These are phyloP conservation scores for Bruguiera gymnorhiza DNA, from an alignment of 345 rosid species.

Conservation along the genomic window DNA sequence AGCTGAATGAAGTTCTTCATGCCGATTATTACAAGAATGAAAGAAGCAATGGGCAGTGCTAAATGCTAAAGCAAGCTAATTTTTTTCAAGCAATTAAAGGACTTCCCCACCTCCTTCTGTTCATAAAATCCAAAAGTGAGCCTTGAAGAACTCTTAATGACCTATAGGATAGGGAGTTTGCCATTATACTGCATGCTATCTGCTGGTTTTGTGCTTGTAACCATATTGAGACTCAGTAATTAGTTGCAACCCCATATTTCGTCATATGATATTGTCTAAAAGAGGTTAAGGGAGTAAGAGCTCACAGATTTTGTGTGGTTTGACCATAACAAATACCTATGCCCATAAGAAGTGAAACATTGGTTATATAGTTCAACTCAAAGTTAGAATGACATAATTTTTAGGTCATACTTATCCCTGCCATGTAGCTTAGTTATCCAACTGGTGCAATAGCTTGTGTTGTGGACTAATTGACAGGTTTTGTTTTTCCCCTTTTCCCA, in stretches of 20 bases:
- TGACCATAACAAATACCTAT: too few species aligned
- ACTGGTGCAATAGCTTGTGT: neutral
- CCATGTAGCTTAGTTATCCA: neutral
- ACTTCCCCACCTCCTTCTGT: too few species aligned
- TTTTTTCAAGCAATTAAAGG: too few species aligned
- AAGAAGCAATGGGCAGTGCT: slow-evolving; percentile 5
- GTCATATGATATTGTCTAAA: too few species aligned
- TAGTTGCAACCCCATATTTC: too few species aligned
- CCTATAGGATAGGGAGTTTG: neutral
- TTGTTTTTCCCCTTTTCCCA: slow-evolving; percentile 25
- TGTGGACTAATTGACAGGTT: slow-evolving; percentile 4
- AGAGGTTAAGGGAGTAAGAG: too few species aligned
- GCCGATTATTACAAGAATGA: neutral
- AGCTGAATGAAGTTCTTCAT: neutral
- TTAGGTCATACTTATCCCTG: too few species aligned
- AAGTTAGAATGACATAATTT: neutral
- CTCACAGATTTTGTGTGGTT: too few species aligned
- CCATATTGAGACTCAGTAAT: too few species aligned
- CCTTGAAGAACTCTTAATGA: too few species aligned
- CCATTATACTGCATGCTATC: neutral
- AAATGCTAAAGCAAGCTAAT: neutral
- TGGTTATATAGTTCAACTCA: neutral
- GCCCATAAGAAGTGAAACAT: neutral
- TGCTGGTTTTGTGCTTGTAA: slow-evolving; percentile 11
- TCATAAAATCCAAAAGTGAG: too few species aligned